Conservation (phyloP, 352 stramenopile genomes). For the Globisporangium canariense region DNA sequence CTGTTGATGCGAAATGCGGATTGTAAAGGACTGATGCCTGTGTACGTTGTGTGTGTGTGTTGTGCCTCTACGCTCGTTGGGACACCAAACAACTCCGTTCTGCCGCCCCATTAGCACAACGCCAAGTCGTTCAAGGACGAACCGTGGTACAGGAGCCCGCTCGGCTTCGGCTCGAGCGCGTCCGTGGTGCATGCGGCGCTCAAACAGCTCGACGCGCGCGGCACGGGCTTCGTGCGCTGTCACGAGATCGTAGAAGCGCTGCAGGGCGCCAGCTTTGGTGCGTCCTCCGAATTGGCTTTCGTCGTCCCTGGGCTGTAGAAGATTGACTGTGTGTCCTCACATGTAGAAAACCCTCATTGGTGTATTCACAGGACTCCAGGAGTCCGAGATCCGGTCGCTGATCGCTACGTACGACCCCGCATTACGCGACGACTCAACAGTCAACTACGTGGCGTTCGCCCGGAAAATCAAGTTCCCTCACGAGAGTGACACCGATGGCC, state of each 20-base stretch:
- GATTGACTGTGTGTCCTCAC: not conserved
- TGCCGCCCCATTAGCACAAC: conserved; percentile 15
- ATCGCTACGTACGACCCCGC: conserved; percentile 29
- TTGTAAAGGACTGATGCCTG: not conserved
- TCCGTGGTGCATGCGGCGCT: conserved; percentile 44
- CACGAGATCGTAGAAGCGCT: conserved; percentile 33
- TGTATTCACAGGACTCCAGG: conserved; percentile 22
- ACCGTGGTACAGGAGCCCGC: conserved; percentile 47
- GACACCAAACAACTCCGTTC: conserved; percentile 1
- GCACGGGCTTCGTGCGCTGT: conserved; percentile 33
- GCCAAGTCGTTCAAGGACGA: conserved; percentile 65
- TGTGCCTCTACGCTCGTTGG: not conserved
- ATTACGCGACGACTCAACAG: conserved; percentile 19
- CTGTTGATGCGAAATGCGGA: not conserved
- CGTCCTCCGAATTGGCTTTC: not conserved
- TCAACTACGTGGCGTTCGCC: conserved; percentile 49
- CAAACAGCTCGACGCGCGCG: conserved; percentile 33
- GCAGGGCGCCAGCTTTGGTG: conserved; percentile 31
- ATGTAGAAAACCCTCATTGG: not conserved
- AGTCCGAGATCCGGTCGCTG: conserved; percentile 28
- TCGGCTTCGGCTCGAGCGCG: conserved; percentile 41
- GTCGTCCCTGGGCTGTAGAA: not conserved
- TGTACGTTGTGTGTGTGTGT: not conserved
- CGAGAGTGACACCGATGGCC: conserved; percentile 8
- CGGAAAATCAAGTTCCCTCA: conserved; percentile 29